Conservation (phyloP, 1,284 basidiomycete species). For the Leucoagaricus sp. region DNA sequence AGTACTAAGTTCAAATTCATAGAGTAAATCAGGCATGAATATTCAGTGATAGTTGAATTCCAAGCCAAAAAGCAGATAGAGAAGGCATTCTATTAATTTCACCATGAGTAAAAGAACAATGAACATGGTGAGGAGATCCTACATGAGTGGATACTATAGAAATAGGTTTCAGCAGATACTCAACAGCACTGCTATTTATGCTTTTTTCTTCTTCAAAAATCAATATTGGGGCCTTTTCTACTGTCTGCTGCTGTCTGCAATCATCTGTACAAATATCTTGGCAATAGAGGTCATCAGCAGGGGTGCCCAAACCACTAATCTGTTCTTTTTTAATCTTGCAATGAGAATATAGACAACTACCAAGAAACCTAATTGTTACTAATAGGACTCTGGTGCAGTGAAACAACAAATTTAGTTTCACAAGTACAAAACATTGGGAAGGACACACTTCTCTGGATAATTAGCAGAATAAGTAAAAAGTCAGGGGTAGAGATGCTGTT, state of each 20-base stretch:
- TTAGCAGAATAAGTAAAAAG: conserved; percentile 29
- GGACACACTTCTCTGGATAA: conserved; percentile 32
- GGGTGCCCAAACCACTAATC: conserved; percentile 13
- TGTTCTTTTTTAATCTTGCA: conserved; percentile 8
- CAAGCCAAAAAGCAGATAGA: conserved; percentile 13
- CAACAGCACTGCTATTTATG: not conserved
- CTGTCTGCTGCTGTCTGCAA: not conserved
- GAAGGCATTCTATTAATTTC: conserved; percentile 24
- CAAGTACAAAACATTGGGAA: not conserved
- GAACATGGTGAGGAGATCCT: not conserved
- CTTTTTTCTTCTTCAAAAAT: conserved; percentile 11
- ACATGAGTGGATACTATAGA: not conserved
- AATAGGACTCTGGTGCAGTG: not conserved
- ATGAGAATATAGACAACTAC: not conserved
- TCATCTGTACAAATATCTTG: not conserved
- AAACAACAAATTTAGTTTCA: not conserved
- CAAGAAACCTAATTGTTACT: not conserved
- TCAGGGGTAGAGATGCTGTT: not conserved
- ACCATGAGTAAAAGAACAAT: not conserved
- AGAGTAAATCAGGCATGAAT: conserved; percentile 21
- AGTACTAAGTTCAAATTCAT: conserved; percentile 25
- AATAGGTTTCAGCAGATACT: not conserved
- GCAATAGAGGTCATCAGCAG: not conserved
- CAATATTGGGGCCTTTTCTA: not conserved
- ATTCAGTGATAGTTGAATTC: conserved; percentile 21